Base-by-base conservation (phyloP, 129 eudicot genomes). In the Artemisia tridentata region DNA sequence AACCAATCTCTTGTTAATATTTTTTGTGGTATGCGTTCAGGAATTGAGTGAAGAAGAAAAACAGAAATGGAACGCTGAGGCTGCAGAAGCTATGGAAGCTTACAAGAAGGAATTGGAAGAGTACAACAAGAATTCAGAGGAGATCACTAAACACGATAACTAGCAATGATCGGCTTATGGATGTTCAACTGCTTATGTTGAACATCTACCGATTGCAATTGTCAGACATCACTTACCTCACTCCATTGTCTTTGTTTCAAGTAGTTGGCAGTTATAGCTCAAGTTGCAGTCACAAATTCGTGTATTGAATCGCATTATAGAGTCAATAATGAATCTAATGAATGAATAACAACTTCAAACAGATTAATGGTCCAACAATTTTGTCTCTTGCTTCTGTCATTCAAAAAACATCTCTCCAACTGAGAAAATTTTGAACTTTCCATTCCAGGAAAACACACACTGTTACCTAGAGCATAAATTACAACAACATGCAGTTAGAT, bases 51-150 rank as follows among this genome's bases (percentile, higher is more conserved):
- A 86, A 38, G 95, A 91, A 72, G 91, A 86, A 25, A 91, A 79
- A 51, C 82, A 81, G 60, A 53, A 71, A 11, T 88, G 98, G 98
- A 91, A 88, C 17, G 72, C 62, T 16, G 80, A 82, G 66, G 96
- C 96, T 41, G 89, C 88, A 25, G 83, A 80, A 72, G 86, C 91
- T 15, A 88, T 91, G 96, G 96, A 82, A 59, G 81, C 80, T 7
- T 91, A 91, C 91, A 91, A 88, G 79, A 86, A 88, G 71, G 91
- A 86, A 60, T 2, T 88, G 79, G 91, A 80, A 57, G 98, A 80
- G 55, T 92, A 92, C 77, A 88, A 79, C 80, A 86, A 74, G 48
- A 84, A 70, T 29, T 65, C 11, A 57, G 74, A 62, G 27, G 85
- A 77, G 60, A 69, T 27, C 38, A 19, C 76, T 16, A 72, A 68